Evolutionary conservation across 371 early-diverging fungal species (phyloP).

Genomic region (Actinomortierella ambigua): DNA sequence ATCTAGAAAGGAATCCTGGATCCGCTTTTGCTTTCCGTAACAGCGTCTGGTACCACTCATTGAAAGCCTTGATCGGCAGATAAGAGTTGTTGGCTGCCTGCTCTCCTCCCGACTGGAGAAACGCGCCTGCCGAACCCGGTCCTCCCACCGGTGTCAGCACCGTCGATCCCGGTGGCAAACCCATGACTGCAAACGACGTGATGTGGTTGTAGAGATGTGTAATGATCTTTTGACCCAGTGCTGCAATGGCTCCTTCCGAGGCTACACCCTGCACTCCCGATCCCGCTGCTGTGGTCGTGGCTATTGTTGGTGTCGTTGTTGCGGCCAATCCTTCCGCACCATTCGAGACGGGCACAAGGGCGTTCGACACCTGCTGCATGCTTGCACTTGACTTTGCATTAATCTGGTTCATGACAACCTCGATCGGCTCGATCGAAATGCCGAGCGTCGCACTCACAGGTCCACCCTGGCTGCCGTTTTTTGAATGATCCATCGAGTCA

Average conservation of each 20-base stretch:
- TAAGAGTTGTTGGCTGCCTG: slow-evolving; percentile 37
- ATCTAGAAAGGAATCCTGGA: slow-evolving; percentile 46
- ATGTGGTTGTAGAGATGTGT: slow-evolving; percentile 81
- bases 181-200: slow-evolving; percentile 73
- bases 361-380: slow-evolving; percentile 1
- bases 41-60: slow-evolving; percentile 85
- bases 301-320: slow-evolving; percentile 24
- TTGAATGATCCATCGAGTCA: slow-evolving; percentile 15
- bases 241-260: slow-evolving; percentile 30
- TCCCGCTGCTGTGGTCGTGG: slow-evolving; percentile 18
- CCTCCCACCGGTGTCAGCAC: slow-evolving; percentile 54
- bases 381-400: slow-evolving; percentile 5
- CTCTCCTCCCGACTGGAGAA: slow-evolving; percentile 7
- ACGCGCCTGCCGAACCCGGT: slow-evolving; percentile 33
- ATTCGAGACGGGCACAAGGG: not conserved
- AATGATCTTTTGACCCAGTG: slow-evolving; percentile 54
- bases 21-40: slow-evolving; percentile 63
- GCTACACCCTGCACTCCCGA: not conserved
- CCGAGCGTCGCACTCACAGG: slow-evolving; percentile 78
- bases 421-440: slow-evolving; percentile 88
- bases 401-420: slow-evolving; percentile 65
- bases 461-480: slow-evolving; percentile 15
- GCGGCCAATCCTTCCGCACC: no score
- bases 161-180: slow-evolving; percentile 62
- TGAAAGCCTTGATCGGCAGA: slow-evolving; percentile 77